A percentile compares a stretch with the other conserved stretches of the same genome.
phyloP scores from a whole-genome alignment of 1,284 basidiomycete species.

The Tylopilus sp. region DNA sequence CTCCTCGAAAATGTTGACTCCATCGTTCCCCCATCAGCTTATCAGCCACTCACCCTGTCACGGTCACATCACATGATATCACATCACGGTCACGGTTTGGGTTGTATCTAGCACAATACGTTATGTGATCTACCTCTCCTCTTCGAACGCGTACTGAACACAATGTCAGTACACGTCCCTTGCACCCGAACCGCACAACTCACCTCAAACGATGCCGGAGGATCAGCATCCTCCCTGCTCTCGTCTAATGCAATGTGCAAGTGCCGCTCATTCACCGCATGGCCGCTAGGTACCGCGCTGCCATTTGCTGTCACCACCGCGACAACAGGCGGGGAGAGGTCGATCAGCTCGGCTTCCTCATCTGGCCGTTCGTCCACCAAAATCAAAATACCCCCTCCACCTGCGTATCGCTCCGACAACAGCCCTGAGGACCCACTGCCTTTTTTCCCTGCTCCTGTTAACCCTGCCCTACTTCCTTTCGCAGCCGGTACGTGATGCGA shows the following conservation, averaged over 20 bases:
- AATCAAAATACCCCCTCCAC: slow-evolving; percentile 83
- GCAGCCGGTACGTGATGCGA: slow-evolving; percentile 44
- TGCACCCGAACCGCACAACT: slow-evolving; percentile 58
- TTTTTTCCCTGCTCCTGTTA: slow-evolving; percentile 29
- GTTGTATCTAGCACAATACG: not conserved
- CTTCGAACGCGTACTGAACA: slow-evolving; percentile 21
- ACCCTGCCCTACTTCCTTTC: slow-evolving; percentile 38
- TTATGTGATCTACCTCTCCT: not conserved
- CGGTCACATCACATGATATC: slow-evolving; percentile 26
- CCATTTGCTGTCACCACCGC: slow-evolving; percentile 28
- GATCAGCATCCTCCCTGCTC: slow-evolving; percentile 69
- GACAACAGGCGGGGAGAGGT: slow-evolving; percentile 49
- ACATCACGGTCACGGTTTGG: slow-evolving; percentile 12
- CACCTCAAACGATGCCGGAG: slow-evolving; percentile 79
- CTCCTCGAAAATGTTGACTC: slow-evolving; percentile 10
- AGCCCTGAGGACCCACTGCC: slow-evolving; percentile 21
- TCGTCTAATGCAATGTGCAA: slow-evolving; percentile 66
- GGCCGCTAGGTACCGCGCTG: slow-evolving; percentile 21
- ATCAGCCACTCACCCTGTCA: slow-evolving; percentile 27
- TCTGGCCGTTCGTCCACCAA: slow-evolving; percentile 66
- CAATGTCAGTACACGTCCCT: slow-evolving; percentile 4
- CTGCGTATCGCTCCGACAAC: slow-evolving; percentile 59
- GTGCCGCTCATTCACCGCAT: slow-evolving; percentile 29
- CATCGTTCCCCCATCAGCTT: slow-evolving; percentile 19
- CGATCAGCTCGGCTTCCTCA: slow-evolving; percentile 71